These are phyloP conservation scores for Gastrodia elata DNA, from an alignment of 106 monocot species.

Conservation along the genomic window DNA sequence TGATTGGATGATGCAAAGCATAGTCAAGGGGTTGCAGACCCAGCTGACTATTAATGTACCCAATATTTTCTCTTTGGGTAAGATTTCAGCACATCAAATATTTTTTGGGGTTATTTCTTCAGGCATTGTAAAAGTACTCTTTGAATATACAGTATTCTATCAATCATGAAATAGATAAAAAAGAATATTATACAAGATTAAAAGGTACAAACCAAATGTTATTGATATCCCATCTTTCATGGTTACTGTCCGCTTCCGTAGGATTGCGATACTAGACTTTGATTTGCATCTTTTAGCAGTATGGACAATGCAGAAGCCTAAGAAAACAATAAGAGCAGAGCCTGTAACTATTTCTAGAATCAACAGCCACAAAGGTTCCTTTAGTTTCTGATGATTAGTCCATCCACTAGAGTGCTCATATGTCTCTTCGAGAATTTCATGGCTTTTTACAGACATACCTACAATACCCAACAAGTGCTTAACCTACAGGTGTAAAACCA, in stretches of 20 bases:
- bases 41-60: too few species aligned
- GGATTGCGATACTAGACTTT: constrained; percentile 22
- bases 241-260: constrained; percentile 28
- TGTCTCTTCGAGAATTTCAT: constrained; percentile 1
- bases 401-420: constrained; percentile 3
- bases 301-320: constrained; percentile 20
- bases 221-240: constrained; percentile 32
- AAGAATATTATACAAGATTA: neutral
- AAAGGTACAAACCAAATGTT: constrained; percentile 40
- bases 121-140: too few species aligned
- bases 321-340: constrained; percentile 20
- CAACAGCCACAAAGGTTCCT: constrained; percentile 72
- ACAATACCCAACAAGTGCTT: neutral
- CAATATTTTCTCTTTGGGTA: too few species aligned
- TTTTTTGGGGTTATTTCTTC: too few species aligned
- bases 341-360: constrained; percentile 61
- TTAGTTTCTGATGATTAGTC: constrained; percentile 15
- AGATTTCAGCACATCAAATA: too few species aligned
- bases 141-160: too few species aligned
- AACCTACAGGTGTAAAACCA: neutral
- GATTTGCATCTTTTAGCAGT: constrained; percentile 27
- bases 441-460: constrained; percentile 19
- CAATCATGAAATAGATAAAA: neutral
- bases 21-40: too few species aligned
- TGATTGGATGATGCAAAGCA: too few species aligned